Percentiles rank a stretch among this genome's conserved stretches.
Evolutionary conservation across 106 monocot species (phyloP).

Genomic region (Amphibolis antarctica): DNA sequence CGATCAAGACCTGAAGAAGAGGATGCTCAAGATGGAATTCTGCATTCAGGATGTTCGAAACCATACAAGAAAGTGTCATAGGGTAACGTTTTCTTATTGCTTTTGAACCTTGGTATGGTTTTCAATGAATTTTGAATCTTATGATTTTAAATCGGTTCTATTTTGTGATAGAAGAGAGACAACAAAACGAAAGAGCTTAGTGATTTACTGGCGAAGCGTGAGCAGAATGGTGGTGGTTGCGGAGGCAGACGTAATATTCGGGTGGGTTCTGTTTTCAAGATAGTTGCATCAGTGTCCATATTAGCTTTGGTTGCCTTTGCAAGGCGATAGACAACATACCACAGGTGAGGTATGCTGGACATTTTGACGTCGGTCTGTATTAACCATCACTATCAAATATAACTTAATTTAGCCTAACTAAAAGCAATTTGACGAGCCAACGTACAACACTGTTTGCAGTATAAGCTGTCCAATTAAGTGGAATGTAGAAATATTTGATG

Average conservation of each 20-base stretch:
- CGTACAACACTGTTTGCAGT: too few relatives aligned
- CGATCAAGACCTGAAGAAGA: slow-evolving; percentile 94
- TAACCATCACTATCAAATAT: too few relatives aligned
- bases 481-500: too few relatives aligned
- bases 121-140: background rate
- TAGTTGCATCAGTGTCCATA: slow-evolving; percentile 64
- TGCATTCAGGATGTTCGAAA: slow-evolving; percentile 76
- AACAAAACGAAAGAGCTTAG: slow-evolving; percentile 49
- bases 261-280: slow-evolving; percentile 76
- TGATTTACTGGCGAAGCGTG: slow-evolving; percentile 47
- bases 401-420: too few relatives aligned
- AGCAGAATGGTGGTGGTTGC: slow-evolving; percentile 13
- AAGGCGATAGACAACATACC: background rate
- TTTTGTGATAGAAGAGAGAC: slow-evolving; percentile 50
- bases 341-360: too few relatives aligned
- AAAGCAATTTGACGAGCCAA: too few relatives aligned
- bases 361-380: too few relatives aligned
- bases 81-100: slow-evolving; percentile 28
- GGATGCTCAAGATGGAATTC: slow-evolving; percentile 79
- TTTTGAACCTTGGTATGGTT: too few relatives aligned
- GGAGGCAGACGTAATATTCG: slow-evolving; percentile 50
- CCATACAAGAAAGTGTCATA: slow-evolving; percentile 83
- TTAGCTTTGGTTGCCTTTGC: slow-evolving; percentile 14
- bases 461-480: too few relatives aligned
- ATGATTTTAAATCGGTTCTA: background rate